Base-by-base conservation (phyloP, 768 basidiomycete genomes). In the Lactarius indigo region DNA sequence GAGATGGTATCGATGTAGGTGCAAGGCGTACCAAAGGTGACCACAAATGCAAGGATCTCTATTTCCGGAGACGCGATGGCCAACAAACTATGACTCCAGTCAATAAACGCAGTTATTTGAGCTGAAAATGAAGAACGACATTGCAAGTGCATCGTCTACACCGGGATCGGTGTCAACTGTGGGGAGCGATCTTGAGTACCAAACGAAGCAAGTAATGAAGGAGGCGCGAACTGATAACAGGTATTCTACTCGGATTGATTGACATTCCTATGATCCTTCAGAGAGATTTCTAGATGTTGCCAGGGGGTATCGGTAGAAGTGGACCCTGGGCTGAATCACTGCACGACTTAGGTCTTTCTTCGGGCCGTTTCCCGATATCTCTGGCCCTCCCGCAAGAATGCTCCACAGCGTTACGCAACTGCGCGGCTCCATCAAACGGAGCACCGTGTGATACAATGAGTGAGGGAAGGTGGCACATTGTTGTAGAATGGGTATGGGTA, bases 151-250 rank as follows among this genome's bases (percentile, higher is more conserved):
- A 74, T 95, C 93, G 73, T 95, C 93, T 4, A 93, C 88, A 39
- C 93, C 93, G 8, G 92, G 91, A 73, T 95, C 92, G 31, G 91
- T 91, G 71, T 93, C 92, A 72, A 92, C 90, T 92, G 71, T 35
- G n/a, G 26, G 41, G 7, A n/a, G 17, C 23, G 28, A 37, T 39
- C 15, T 23, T 41, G 1, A 64, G 30, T 61, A 15, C 7, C 28
- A 30, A 31, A 8, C 30, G n/a, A 39, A 13, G 54, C 2, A 2
- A 57, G 26, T 9, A 41, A 20, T 33, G 18, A 23, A 31, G 30
- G 57, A 33, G 26, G 23, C 42, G 73, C 86, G 77, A 70, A 90
- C 90, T 91, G 70, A 92, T 90, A 54, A 90, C 86, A 10, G 87
- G 86, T 3, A 79, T 84, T 70, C 65, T 80, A 12, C 13, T 42